phyloP scores from a whole-genome alignment of 2,329 filamentous ascomycete species.

The Coniochaeta sp. region DNA sequence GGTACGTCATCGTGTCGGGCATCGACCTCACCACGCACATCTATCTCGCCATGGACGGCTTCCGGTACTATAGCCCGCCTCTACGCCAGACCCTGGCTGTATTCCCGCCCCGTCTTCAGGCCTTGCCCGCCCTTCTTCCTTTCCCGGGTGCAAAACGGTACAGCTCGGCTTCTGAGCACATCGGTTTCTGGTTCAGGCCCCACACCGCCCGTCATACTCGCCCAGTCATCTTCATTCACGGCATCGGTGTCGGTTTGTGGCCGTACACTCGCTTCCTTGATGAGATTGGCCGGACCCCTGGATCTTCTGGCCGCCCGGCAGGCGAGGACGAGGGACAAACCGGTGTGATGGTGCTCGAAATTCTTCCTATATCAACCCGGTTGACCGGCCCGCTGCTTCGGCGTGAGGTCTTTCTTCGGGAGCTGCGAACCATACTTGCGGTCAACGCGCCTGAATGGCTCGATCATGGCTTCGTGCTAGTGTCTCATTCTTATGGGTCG shows the following conservation, averaged over 20 bases:
- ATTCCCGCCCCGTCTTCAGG: constrained; percentile 51
- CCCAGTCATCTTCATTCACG: constrained; percentile 63
- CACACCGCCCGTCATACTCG: constrained; percentile 48
- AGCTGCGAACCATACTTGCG: constrained; percentile 50
- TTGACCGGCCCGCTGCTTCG: constrained; percentile 46
- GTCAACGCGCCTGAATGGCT: constrained; percentile 35
- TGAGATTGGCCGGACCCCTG: constrained; percentile 26
- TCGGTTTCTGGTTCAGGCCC: constrained; percentile 61
- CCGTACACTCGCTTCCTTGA: constrained; percentile 52
- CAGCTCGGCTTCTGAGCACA: constrained; percentile 36
- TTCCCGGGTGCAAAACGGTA: constrained; percentile 25
- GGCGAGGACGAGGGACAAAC: constrained; percentile 33
- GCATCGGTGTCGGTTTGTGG: constrained; percentile 61
- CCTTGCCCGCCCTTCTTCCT: constrained; percentile 22
- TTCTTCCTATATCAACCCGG: constrained; percentile 58
- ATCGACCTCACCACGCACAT: constrained; percentile 45
- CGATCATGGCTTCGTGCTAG: constrained; percentile 50
- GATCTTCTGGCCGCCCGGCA: constrained; percentile 18
- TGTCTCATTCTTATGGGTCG: constrained; percentile 58
- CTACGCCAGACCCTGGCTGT: constrained; percentile 31
- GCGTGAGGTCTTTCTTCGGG: constrained; percentile 44
- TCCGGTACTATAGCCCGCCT: constrained; percentile 41
- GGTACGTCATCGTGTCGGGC: constrained; percentile 52
- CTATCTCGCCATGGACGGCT: constrained; percentile 38
- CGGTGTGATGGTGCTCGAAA: constrained; percentile 59